phyloP scores from a whole-genome alignment of 2,329 filamentous ascomycete species.

The Penicillium brevicompactum region DNA sequence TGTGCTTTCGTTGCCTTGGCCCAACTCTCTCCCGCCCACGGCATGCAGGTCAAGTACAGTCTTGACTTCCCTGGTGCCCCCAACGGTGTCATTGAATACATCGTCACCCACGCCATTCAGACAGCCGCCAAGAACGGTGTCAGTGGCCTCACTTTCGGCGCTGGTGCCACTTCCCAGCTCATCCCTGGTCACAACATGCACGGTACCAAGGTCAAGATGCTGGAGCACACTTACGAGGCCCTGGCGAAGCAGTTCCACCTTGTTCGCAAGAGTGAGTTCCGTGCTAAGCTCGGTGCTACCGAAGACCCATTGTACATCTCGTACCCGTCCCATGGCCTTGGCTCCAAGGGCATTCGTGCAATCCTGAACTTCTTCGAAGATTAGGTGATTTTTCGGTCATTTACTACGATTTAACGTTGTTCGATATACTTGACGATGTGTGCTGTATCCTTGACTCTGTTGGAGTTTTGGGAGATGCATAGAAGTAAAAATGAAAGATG shows the following conservation, averaged over 20 bases:
- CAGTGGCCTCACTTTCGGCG: constrained; percentile 79
- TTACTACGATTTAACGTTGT: constrained; percentile 12
- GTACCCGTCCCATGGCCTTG: constrained; percentile 83
- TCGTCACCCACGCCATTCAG: constrained; percentile 73
- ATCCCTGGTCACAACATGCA: constrained; percentile 79
- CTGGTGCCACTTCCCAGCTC: constrained; percentile 73
- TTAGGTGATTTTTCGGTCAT: constrained; percentile 23
- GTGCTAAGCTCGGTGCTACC: constrained; percentile 82
- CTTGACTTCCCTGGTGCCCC: constrained; percentile 87
- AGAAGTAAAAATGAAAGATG: not conserved
- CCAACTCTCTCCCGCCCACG: constrained; percentile 76
- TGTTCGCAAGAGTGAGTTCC: constrained; percentile 83
- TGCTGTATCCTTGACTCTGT: not conserved
- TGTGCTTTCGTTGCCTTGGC: constrained; percentile 79
- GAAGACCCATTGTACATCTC: constrained; percentile 88
- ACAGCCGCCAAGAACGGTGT: constrained; percentile 60
- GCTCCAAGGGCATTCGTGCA: constrained; percentile 78
- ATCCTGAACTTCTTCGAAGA: constrained; percentile 87
- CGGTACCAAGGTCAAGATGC: constrained; percentile 76
- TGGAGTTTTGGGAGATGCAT: constrained; percentile 5
- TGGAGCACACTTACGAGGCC: constrained; percentile 79
- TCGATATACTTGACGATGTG: not conserved
- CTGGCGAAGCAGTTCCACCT: constrained; percentile 80
- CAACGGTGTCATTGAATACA: constrained; percentile 82
- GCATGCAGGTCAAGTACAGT: constrained; percentile 96